These are phyloP conservation scores for Moricandia moricandioides DNA, from an alignment of 345 rosid species.

Conservation along the genomic window DNA sequence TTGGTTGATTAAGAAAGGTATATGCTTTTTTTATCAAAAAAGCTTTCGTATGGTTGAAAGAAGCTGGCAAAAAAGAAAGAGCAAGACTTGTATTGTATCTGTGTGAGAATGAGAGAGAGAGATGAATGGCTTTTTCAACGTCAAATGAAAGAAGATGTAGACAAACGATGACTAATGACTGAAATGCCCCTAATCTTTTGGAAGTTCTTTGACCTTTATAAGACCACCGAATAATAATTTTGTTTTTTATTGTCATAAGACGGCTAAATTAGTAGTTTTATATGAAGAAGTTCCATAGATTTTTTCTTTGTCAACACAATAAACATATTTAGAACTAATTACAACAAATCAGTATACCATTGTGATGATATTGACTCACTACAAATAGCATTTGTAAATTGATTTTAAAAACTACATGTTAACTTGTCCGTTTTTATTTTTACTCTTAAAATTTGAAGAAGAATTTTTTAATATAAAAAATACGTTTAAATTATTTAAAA, in stretches of 20 bases:
- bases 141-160: conserved; percentile 33
- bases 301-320: not conserved
- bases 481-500: too few species aligned
- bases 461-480: too few species aligned
- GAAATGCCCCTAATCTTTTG: conserved; percentile 13
- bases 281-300: too few species aligned
- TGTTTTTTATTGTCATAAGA: not conserved
- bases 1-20: conserved; percentile 13
- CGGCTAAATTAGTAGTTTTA: conserved; percentile 14
- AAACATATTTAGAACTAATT: not conserved
- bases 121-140: conserved; percentile 35
- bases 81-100: conserved; percentile 1
- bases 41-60: not conserved
- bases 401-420: not conserved
- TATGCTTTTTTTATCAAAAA: not conserved
- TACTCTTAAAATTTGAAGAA: not conserved
- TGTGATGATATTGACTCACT: not conserved
- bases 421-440: not conserved
- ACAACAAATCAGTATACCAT: not conserved
- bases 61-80: not conserved
- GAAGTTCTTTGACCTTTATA: conserved; percentile 24
- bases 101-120: conserved; percentile 17
- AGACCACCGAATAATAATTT: not conserved
- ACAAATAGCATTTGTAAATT: not conserved
- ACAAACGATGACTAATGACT: conserved; percentile 11